phyloP scores from a whole-genome alignment of 208 protist genomes.

The Leishmania amazonensis region DNA sequence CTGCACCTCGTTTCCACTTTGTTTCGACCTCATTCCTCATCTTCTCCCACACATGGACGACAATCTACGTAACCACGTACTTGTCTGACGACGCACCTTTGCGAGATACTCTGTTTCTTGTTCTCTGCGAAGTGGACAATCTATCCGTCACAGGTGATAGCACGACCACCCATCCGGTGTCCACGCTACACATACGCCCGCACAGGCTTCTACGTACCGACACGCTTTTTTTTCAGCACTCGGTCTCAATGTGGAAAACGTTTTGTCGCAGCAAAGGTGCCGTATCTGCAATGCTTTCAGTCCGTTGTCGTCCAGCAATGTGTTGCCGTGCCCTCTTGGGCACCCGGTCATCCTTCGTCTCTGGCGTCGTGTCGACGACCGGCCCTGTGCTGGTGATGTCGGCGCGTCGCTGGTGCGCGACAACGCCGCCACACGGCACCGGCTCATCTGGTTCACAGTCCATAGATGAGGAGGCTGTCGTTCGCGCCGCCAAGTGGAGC shows the following conservation, averaged over 20 bases:
- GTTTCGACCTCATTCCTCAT: background rate
- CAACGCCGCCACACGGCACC: background rate
- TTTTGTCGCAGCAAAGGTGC: background rate
- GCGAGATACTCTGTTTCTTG: background rate
- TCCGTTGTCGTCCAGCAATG: background rate
- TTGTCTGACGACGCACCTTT: background rate
- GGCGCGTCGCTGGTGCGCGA: slow-evolving; percentile 1
- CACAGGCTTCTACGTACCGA: background rate
- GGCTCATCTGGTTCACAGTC: slow-evolving; percentile 1
- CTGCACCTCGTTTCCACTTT: background rate
- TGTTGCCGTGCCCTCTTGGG: background rate
- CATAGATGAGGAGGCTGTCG: slow-evolving; percentile 34
- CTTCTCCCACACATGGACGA: background rate
- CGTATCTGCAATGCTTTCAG: background rate
- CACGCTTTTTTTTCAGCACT: background rate
- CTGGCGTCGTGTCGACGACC: background rate
- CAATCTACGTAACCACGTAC: background rate
- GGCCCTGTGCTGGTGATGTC: background rate
- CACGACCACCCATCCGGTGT: background rate
- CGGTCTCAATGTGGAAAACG: background rate
- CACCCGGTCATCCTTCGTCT: background rate
- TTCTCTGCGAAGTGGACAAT: background rate
- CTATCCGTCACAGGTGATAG: background rate
- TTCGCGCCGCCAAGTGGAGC: slow-evolving; percentile 44
- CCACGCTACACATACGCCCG: background rate